Conservation (phyloP, 305 asterid species). For the Fraxinus angustifolia region DNA sequence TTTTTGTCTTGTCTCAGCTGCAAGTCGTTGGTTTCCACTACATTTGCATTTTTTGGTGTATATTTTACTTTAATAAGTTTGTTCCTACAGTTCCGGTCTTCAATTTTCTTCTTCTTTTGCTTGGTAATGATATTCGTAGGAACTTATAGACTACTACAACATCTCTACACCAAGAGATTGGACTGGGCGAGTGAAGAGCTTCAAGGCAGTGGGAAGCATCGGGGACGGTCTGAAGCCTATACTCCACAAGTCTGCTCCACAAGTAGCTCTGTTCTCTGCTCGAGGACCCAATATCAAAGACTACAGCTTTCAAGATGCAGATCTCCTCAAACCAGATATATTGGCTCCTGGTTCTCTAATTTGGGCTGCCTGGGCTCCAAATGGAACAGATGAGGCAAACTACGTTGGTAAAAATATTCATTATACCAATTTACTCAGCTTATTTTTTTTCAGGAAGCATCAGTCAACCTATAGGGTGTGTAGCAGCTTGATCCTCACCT, state of each 20-base stretch:
- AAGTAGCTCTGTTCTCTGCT: conserved; percentile 93
- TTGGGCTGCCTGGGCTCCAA: conserved; percentile 99
- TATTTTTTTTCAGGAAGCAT: neutral
- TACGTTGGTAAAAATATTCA: conserved; percentile 54
- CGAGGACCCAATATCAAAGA: conserved; percentile 97
- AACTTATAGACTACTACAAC: conserved; percentile 88
- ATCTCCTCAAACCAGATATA: conserved; percentile 93
- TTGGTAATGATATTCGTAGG: conserved; percentile 44
- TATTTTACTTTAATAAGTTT: neutral
- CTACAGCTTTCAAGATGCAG: conserved; percentile 91
- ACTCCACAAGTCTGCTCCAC: conserved; percentile 93
- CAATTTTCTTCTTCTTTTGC: conserved; percentile 3
- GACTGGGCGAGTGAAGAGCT: conserved; percentile 92
- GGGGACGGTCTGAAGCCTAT: conserved; percentile 90
- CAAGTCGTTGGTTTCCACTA: neutral
- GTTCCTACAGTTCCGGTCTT: conserved; percentile 1
- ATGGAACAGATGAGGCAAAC: conserved; percentile 94
- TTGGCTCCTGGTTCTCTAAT: conserved; percentile 96
- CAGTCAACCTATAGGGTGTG: neutral
- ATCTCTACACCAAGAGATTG: conserved; percentile 84
- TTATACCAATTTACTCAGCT: neutral
- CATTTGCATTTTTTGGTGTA: neutral
- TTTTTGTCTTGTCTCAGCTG: neutral
- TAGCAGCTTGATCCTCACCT: neutral
- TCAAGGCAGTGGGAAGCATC: conserved; percentile 77